These are phyloP conservation scores for Fusarium sp. DNA, from an alignment of 2,329 filamentous ascomycete genomes.

Conservation along the genomic window DNA sequence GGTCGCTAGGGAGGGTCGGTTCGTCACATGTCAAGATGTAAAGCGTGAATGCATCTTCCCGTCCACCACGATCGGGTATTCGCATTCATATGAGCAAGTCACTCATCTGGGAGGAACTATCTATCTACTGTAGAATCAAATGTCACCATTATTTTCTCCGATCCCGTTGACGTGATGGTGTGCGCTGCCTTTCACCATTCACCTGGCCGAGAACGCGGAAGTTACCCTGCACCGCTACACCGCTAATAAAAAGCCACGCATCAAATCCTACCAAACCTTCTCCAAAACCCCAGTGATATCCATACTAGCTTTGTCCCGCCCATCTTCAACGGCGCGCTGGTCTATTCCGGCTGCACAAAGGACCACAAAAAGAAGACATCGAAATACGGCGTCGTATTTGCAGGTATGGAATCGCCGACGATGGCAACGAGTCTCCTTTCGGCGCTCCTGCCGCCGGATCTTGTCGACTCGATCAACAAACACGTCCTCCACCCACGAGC, in stretches of 20 bases:
- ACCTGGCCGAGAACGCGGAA: background rate
- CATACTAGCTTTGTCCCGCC: background rate
- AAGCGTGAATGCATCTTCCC: background rate
- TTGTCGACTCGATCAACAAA: conserved; percentile 57
- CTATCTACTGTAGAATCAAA: background rate
- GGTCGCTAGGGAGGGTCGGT: background rate
- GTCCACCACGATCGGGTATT: background rate
- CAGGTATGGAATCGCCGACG: conserved; percentile 47
- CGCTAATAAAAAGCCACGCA: conserved; percentile 3
- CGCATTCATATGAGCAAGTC: background rate
- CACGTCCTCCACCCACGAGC: conserved; percentile 61
- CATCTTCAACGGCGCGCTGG: background rate
- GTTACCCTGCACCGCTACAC: conserved; percentile 5
- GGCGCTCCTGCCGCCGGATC: conserved; percentile 59
- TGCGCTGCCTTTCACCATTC: background rate
- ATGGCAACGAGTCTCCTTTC: conserved; percentile 52
- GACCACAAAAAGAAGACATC: background rate
- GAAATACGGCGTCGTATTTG: background rate
- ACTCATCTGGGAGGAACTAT: background rate
- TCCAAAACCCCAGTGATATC: background rate
- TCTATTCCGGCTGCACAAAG: background rate
- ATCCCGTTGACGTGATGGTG: background rate
- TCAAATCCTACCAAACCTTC: background rate
- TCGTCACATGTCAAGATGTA: background rate
- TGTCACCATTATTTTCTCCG: background rate